Evolutionary conservation across 805 yeast species (phyloP).

Genomic region (Ascoidea tarda): DNA sequence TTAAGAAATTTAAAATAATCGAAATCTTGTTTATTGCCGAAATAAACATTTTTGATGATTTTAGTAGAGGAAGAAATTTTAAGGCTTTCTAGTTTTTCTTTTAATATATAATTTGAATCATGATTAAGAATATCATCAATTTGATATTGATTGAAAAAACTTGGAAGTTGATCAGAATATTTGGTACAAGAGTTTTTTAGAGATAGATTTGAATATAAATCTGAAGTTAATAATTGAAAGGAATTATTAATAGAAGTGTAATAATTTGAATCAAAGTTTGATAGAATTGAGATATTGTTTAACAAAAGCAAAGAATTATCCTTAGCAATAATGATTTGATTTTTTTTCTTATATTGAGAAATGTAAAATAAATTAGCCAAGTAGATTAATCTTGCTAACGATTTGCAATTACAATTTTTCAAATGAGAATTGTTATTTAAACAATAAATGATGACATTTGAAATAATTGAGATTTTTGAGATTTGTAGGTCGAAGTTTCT

Average conservation of each 20-base stretch:
- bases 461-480: too few species aligned
- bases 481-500: not conserved
- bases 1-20: not conserved
- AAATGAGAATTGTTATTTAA: not conserved
- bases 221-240: too few species aligned
- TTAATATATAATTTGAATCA: not conserved
- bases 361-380: not conserved
- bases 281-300: not conserved
- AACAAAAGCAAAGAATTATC: not conserved
- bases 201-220: too few species aligned
- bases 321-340: not conserved
- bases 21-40: not conserved
- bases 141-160: too few species aligned
- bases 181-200: too few species aligned
- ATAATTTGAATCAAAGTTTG: not conserved
- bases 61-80: not conserved
- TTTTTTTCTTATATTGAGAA: too few species aligned
- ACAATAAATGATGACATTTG: not conserved
- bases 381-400: not conserved
- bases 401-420: not conserved
- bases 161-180: too few species aligned
- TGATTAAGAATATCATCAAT: not conserved
- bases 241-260: not conserved
- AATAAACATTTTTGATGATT: constrained; percentile 1
- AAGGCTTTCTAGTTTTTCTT: not conserved